Evolutionary conservation across 2,329 filamentous ascomycete genomes (phyloP), one percentile per base, ranked within the genome.

Genomic region (Sporothrix variecibatus): DNA sequence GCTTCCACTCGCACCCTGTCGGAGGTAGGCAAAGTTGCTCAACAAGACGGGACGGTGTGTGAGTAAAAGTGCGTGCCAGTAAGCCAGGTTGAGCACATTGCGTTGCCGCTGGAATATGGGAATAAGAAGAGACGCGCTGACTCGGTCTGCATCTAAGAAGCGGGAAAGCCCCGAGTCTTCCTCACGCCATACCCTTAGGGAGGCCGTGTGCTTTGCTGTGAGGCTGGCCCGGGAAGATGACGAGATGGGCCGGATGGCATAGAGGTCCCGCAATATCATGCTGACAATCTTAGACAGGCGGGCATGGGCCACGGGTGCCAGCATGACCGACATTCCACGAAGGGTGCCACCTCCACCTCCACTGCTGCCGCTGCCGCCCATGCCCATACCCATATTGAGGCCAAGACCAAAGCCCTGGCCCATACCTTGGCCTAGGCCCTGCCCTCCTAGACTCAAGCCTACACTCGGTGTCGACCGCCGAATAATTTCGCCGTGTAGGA

Each of bases 41-140:
- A 83, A 73, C 0, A 85, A 77, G 15, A 82, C 82, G 4, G 82
- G 83, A 0, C 84, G 78, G 62, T 84, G 79, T 0, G 81, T 81
- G 2, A 85, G 80, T 5, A 85, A 83, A 15, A 82, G 79, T 1
- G 84, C 81, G 70, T 85, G 84, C 82, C 82, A 84, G 65, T 82
- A 85, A 1, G 83, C 81, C 3, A 85, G 74, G 56, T 84, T 84
- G 0, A 85, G 76, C 0, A 85, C 82, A 31, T 84, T 83, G 0
- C 82, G 80, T 71, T 85, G 84, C 0, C 84, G 79, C 69, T 72
- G 75, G 34, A 70, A 75, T 15, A 72, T 67, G 40, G 73, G 72
- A 7, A 74, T 69, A 15, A 71, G 62, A 4, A 72, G 75, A 8
- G 69, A 62, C 5, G 53, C 49, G 11, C 65, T 60, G 15, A 60